A percentile compares a stretch with the other conserved stretches of the same genome.
Conservation (phyloP, 2,329 filamentous ascomycete species). For the Penicillium vulpinum region DNA sequence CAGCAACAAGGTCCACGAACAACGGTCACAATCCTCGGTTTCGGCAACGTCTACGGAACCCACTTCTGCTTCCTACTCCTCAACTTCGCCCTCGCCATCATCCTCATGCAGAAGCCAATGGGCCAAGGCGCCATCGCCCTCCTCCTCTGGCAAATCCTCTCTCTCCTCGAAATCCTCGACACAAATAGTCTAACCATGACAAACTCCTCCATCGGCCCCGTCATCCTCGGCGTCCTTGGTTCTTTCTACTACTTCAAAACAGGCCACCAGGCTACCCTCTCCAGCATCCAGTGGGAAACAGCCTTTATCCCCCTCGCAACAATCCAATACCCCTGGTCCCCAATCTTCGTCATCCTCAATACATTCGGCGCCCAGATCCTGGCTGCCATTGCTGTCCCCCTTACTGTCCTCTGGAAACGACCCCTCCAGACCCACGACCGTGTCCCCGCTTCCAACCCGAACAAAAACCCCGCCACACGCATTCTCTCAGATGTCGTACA, state of each 20-base stretch:
- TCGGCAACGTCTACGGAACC: slow-evolving; percentile 88
- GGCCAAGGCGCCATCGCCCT: slow-evolving; percentile 80
- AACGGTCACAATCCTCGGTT: slow-evolving; percentile 78
- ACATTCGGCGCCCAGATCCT: slow-evolving; percentile 88
- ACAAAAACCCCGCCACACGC: slow-evolving; percentile 30
- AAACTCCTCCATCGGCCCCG: slow-evolving; percentile 70
- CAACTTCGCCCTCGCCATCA: slow-evolving; percentile 73
- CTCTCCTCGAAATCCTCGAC: slow-evolving; percentile 65
- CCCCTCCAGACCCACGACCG: slow-evolving; percentile 67
- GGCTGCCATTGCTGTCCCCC: slow-evolving; percentile 74
- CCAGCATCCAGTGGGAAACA: slow-evolving; percentile 91
- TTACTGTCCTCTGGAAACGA: slow-evolving; percentile 86
- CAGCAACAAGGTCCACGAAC: slow-evolving; percentile 34
- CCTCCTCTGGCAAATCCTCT: slow-evolving; percentile 85
- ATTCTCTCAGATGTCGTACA: slow-evolving; percentile 70
- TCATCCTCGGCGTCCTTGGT: slow-evolving; percentile 82
- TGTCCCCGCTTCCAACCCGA: slow-evolving; percentile 23
- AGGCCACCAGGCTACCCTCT: slow-evolving; percentile 85
- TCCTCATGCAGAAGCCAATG: slow-evolving; percentile 91
- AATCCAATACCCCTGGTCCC: slow-evolving; percentile 86
- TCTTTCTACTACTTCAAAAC: slow-evolving; percentile 98
- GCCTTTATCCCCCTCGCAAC: slow-evolving; percentile 85
- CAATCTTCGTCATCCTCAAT: slow-evolving; percentile 78
- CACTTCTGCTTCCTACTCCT: slow-evolving; percentile 82
- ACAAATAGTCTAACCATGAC: slow-evolving; percentile 63